Evolutionary conservation across 2,329 filamentous ascomycete genomes (phyloP).

Genomic region (Akanthomyces lecanii): DNA sequence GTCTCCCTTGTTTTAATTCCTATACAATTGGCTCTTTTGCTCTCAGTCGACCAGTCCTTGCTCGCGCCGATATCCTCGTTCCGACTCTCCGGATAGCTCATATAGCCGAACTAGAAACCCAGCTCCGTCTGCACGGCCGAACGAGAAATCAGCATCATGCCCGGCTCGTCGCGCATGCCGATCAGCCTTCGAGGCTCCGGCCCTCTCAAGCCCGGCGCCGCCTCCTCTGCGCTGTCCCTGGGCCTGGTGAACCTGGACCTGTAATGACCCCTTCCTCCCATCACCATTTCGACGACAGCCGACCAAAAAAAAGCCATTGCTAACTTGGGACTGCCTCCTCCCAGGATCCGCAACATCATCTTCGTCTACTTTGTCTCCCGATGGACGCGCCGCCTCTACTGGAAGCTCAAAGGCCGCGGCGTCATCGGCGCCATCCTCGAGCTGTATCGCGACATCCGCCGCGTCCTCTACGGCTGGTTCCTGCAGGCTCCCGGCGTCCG

Average conservation of each 20-base stretch:
- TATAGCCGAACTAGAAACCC: constrained; percentile 6
- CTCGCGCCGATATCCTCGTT: not conserved
- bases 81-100: not conserved
- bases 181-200: constrained; percentile 66
- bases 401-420: constrained; percentile 86
- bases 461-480: constrained; percentile 79
- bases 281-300: not conserved
- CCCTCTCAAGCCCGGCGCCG: constrained; percentile 52
- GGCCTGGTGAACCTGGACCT: constrained; percentile 63
- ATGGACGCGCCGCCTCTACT: constrained; percentile 73
- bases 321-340: not conserved
- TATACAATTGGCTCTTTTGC: not conserved
- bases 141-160: constrained; percentile 40
- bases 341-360: constrained; percentile 76
- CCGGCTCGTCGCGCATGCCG: constrained; percentile 66
- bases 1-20: not conserved
- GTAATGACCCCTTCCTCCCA: constrained; percentile 38
- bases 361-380: constrained; percentile 86
- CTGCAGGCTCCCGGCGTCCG: constrained; percentile 82
- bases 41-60: not conserved
- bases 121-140: not conserved
- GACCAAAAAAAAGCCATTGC: not conserved
- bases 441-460: constrained; percentile 66
- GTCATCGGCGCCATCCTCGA: constrained; percentile 73
- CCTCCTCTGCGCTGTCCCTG: constrained; percentile 47